Conservation (phyloP, 73 alveolate species). For the Blepharisma stoltei region DNA sequence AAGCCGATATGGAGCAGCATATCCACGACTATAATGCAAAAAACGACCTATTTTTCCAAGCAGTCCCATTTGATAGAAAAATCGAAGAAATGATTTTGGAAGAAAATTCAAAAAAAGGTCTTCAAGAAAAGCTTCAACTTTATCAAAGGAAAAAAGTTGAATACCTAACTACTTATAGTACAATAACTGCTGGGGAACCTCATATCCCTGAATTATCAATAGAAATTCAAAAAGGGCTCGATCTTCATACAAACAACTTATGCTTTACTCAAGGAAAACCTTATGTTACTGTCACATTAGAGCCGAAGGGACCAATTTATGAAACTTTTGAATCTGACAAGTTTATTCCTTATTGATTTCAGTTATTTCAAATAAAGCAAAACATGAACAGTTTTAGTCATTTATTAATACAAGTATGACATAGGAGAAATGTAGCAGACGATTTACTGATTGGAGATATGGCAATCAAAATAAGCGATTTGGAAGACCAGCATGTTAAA, state of each 20-base stretch:
- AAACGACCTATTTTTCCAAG: background rate
- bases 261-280: background rate
- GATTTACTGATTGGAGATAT: background rate
- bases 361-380: slow-evolving; percentile 2
- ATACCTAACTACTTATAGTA: background rate
- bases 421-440: background rate
- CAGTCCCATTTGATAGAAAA: background rate
- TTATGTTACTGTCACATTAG: background rate
- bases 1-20: slow-evolving; percentile 10
- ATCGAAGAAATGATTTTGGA: background rate
- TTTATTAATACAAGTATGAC: background rate
- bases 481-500: slow-evolving; percentile 1
- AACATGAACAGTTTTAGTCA: background rate
- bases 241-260: background rate
- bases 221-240: slow-evolving; percentile 19
- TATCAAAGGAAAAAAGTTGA: background rate
- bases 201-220: slow-evolving; percentile 5
- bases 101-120: background rate
- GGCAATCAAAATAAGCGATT: background rate
- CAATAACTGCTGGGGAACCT: background rate
- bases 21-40: background rate
- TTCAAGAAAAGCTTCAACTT: background rate
- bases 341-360: slow-evolving; percentile 12
- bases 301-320: slow-evolving; percentile 1
- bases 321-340: background rate